Evolutionary conservation across 805 yeast genomes (phyloP).

Genomic region (Wickerhamomyces queroliae): DNA sequence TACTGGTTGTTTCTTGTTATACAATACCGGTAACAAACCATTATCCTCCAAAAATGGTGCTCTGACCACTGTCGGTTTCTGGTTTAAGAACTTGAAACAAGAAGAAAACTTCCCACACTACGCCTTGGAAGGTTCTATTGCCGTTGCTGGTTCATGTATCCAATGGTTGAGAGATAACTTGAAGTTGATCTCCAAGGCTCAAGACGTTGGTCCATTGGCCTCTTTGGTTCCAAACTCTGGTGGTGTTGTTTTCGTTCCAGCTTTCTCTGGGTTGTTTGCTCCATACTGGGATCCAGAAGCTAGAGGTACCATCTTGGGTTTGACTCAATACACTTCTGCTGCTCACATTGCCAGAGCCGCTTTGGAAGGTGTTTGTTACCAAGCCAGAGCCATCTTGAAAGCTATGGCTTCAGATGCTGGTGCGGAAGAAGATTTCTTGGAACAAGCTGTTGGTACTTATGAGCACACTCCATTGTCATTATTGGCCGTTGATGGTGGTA

Average conservation of each 20-base stretch:
- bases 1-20: constrained; percentile 87
- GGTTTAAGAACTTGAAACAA: constrained; percentile 64
- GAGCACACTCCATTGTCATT: constrained; percentile 46
- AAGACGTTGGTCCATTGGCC: constrained; percentile 88
- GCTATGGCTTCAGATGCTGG: constrained; percentile 89
- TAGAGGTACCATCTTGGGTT: constrained; percentile 88
- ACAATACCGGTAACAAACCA: constrained; percentile 76
- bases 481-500: constrained; percentile 89
- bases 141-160: constrained; percentile 91
- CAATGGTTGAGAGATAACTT: constrained; percentile 93
- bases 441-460: constrained; percentile 35
- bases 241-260: constrained; percentile 93
- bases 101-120: constrained; percentile 58
- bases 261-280: constrained; percentile 89
- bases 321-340: constrained; percentile 89
- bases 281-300: constrained; percentile 96
- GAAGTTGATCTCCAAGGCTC: constrained; percentile 71
- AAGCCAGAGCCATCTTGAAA: constrained; percentile 81
- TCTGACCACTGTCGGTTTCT: constrained; percentile 83
- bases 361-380: constrained; percentile 91
- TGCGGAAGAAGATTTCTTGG: constrained; percentile 45
- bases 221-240: constrained; percentile 75
- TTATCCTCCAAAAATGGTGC: constrained; percentile 75
- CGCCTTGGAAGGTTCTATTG: constrained; percentile 93
- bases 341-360: constrained; percentile 94